Percentiles rank a stretch among this genome's conserved stretches.
phyloP scores from a whole-genome alignment of 257 asterid genomes.

The Solanum bulbocastanum region DNA sequence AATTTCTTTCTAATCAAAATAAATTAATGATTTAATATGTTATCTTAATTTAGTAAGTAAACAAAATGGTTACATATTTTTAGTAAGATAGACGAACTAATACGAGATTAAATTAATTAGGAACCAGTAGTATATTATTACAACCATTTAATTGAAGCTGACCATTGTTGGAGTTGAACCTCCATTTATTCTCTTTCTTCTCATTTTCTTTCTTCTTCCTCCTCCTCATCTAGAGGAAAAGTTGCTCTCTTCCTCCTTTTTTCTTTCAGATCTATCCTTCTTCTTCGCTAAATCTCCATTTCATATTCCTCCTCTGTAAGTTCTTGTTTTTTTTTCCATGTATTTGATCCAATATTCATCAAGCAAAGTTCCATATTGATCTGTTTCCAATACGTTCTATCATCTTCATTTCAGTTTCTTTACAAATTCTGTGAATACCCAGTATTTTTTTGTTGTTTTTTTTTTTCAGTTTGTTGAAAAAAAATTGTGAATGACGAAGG shows the following conservation, averaged over 20 bases:
- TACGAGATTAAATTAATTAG: too few species aligned
- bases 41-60: too few species aligned
- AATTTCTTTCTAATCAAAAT: too few species aligned
- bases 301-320: neutral
- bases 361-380: neutral
- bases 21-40: too few species aligned
- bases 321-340: neutral
- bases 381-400: neutral
- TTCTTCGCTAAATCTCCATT: neutral
- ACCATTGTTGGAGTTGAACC: neutral
- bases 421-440: neutral
- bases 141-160: neutral
- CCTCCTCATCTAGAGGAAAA: neutral
- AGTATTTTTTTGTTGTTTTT: neutral
- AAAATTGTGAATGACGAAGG: neutral
- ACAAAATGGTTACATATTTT: rapidly evolving
- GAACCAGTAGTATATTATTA: too few species aligned
- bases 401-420: neutral
- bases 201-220: neutral
- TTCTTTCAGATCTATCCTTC: neutral
- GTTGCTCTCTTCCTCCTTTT: neutral
- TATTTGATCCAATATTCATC: neutral
- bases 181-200: neutral
- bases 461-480: neutral
- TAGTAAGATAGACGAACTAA: too few species aligned